A percentile compares a stretch with the other conserved stretches of the same genome.
Evolutionary conservation across 2,329 filamentous ascomycete species (phyloP).

Genomic region (Trichoderma citrinoviride): DNA sequence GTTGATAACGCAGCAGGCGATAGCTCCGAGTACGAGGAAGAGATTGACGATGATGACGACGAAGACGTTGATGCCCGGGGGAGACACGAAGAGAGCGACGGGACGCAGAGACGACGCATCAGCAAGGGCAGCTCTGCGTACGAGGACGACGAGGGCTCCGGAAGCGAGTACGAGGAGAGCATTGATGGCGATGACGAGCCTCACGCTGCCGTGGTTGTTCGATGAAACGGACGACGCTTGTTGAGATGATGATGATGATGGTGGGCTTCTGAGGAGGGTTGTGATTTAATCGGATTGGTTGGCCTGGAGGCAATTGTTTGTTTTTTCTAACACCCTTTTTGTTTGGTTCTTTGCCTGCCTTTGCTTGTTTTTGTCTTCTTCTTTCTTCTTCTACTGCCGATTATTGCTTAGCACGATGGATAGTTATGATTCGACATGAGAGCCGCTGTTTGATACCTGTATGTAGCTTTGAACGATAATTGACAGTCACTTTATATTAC

Average conservation of each 20-base stretch:
- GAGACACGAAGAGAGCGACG: constrained; percentile 49
- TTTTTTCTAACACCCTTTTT: neutral
- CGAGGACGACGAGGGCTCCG: constrained; percentile 34
- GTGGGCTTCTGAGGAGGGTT: neutral
- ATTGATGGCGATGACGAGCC: constrained; percentile 17
- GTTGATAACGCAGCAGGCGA: constrained; percentile 22
- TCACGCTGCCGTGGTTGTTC: constrained; percentile 8
- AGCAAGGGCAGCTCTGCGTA: constrained; percentile 50
- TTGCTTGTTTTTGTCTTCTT: neutral
- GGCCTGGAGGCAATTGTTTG: neutral
- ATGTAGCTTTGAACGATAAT: constrained; percentile 18
- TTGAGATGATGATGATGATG: neutral
- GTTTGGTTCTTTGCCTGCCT: neutral
- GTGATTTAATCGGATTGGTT: neutral
- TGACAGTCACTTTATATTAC: constrained; percentile 10
- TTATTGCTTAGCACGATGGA: constrained; percentile 13
- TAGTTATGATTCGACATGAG: constrained; percentile 22
- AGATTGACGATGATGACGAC: constrained; percentile 22
- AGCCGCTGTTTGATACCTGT: constrained; percentile 21
- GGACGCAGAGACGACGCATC: constrained; percentile 47
- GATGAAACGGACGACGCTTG: neutral
- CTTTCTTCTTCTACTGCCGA: neutral
- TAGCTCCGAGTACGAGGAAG: constrained; percentile 25
- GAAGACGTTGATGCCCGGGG: constrained; percentile 23
- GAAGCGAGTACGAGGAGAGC: constrained; percentile 38